phyloP scores from a whole-genome alignment of 768 basidiomycete species.

The Agaricus sinodeliciosus region DNA sequence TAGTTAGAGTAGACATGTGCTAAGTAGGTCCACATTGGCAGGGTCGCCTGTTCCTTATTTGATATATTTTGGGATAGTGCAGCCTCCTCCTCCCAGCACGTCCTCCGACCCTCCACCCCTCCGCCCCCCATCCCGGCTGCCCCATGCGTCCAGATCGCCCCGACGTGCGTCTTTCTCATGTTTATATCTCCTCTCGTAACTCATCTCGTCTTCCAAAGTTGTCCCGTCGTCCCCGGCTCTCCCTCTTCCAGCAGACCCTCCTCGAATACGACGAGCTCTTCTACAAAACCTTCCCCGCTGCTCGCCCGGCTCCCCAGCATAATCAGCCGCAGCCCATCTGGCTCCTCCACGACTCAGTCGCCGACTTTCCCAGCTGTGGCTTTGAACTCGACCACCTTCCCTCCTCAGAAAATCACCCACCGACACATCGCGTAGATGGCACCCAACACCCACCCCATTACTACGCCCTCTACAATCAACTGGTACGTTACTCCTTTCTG shows the following conservation, averaged over 20 bases:
- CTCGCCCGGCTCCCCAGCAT: conserved; percentile 4
- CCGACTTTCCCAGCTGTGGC: neutral
- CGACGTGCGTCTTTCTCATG: neutral
- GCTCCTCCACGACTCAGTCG: neutral
- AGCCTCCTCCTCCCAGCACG: neutral
- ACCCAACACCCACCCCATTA: neutral
- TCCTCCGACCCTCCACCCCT: neutral
- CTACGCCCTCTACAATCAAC: neutral
- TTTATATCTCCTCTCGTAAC: neutral
- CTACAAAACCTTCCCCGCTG: conserved; percentile 20
- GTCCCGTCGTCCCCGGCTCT: neutral
- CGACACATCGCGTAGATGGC: neutral
- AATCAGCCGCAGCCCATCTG: neutral
- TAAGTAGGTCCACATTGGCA: conserved; percentile 2
- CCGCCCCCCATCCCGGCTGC: neutral
- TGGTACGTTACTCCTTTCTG: neutral
- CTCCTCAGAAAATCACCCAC: neutral
- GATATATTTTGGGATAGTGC: neutral
- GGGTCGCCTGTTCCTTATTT: neutral
- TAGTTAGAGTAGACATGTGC: neutral
- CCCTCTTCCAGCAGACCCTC: conserved; percentile 25
- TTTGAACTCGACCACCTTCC: neutral
- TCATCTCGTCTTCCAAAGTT: no score
- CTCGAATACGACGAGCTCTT: conserved; percentile 32
- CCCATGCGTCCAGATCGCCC: neutral